Evolutionary conservation across 225 moss, liverwort and hornwort species (phyloP), one percentile per base, ranked within the genome.

Genomic region (Sphagnum tenellum): DNA sequence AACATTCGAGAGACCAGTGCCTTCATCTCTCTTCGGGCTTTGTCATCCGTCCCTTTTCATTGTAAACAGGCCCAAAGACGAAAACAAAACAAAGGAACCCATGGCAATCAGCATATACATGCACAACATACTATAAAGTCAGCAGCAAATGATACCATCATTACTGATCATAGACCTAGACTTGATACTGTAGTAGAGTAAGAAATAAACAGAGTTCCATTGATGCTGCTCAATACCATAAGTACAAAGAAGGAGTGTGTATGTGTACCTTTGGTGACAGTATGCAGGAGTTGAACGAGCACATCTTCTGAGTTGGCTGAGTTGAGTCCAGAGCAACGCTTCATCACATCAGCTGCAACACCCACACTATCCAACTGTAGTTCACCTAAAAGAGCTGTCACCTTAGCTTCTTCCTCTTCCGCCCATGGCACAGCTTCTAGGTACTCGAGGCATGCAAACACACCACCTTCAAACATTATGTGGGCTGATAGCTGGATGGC

Each of bases 391-490:
- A 91, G 72, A 5, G 80, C 57, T 8, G 80, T 89, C 71, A 91
- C 81, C 74, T 91, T 89, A 76, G 89, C 91, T 64, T 91, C 91
- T 73, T 91, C 91, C 44, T 91, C 91, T 60, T 91, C 89, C 2
- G 84, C 89, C 91, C 91, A 91, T 0, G 91, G 91, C 5, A 89
- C 91, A 47, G 91, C 91, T 73, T 91, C 91, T 63, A 91, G 55
- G 49, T 86, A 91, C 64, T 91, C 91, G 4, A 91, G 67, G 50
- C 91, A 91, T 0, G 91, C 79, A 59, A 84, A 78, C 0, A 91
- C 91, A 5, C 91, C 91, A 3, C 86, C 91, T 78, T 91, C 91
- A 46, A 91, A 91, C 74, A 91, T 86, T 53, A 91, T 91, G 46
- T 89, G 86, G 45, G 91, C 91, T 1, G 84, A 89, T 10, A 91